Evolutionary conservation across 2,329 filamentous ascomycete species (phyloP), one percentile per base, ranked within the genome.

Genomic region (Pseudofabraea citricarpa): DNA sequence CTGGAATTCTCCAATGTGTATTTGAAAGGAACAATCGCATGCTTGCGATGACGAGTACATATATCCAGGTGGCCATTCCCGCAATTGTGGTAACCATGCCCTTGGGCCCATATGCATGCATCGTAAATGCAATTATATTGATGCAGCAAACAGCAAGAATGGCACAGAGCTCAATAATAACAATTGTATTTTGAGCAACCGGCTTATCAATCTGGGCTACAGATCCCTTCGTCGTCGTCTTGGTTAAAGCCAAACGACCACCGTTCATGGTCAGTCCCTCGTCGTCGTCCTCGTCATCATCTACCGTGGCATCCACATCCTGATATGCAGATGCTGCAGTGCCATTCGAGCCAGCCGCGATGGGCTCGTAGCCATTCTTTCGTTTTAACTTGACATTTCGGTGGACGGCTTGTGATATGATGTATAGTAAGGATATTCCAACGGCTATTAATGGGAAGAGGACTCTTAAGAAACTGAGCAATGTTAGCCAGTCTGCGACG

Each of bases 131-230:
- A 8, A 80, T 66, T 15, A 83, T 65, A 55, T 89, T 89, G 46
- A 90, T 67, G 2, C 70, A 80, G 44, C 96, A 65, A 53, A 93
- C 74, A 10, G 77, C 87, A 41, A 83, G 63, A 24, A 96, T 76
- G 21, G 85, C 85, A 8, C 89, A 62, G 56, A 87, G 80, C 68
- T 98, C 93, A 7, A 91, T 55, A 1, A 83, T 57, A 5, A 91
- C 77, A 10, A 89, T 73, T 7, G 83, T 65, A 31, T 83, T 67
- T 66, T 95, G 85, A 33, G 79, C 89, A 7, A 77, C 73, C 2
- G 93, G 93, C 35, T 77, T 83, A 64, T 93, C 83, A 46, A 90
- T 72, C 47, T 87, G 81, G 37, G 90, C 77, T 39, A 83, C 69
- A 19, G 79, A 83, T 36, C 76, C 79, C 52, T 69, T 72, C n/a